These are phyloP conservation scores for Dendrobium chrysotoxum DNA, from an alignment of 106 monocot genomes.

Conservation along the genomic window DNA sequence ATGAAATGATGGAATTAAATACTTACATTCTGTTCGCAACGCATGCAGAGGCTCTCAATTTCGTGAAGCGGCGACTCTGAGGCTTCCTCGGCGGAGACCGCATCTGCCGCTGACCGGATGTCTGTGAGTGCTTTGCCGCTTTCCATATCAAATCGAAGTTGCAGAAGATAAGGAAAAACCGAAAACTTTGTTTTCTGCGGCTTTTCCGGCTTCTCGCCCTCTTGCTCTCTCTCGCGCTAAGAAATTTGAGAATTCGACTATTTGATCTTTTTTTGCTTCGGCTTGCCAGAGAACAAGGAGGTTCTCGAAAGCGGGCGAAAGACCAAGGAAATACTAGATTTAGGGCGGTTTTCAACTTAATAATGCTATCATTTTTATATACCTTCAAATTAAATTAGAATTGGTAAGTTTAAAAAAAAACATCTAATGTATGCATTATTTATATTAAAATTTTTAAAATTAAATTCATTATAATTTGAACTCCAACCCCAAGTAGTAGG, in stretches of 20 bases:
- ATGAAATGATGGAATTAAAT: neutral
- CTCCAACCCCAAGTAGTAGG: too few relatives aligned
- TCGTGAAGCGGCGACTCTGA: conserved; percentile 48
- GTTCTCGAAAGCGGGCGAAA: neutral
- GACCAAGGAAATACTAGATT: neutral
- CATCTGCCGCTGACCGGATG: conserved; percentile 43
- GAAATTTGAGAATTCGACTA: neutral
- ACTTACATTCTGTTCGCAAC: conserved; percentile 83
- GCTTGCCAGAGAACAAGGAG: neutral
- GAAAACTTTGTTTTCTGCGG: too few relatives aligned
- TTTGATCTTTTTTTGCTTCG: neutral
- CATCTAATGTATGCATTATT: too few relatives aligned
- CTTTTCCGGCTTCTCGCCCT: neutral
- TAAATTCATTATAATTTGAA: too few relatives aligned
- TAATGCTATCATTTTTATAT: too few relatives aligned
- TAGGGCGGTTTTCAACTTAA: too few relatives aligned
- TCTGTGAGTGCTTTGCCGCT: conserved; percentile 27
- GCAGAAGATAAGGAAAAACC: neutral
- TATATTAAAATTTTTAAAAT: too few relatives aligned
- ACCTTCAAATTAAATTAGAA: too few relatives aligned
- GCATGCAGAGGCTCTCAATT: conserved; percentile 99
- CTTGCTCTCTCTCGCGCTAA: neutral
- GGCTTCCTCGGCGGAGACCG: conserved; percentile 26
- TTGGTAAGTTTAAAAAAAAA: too few relatives aligned
- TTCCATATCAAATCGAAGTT: conserved; percentile 22